A percentile compares a stretch with the other conserved stretches of the same genome.
These are phyloP conservation scores for Exophiala bonariae DNA, from an alignment of 2,329 filamentous ascomycete genomes.

Conservation along the genomic window DNA sequence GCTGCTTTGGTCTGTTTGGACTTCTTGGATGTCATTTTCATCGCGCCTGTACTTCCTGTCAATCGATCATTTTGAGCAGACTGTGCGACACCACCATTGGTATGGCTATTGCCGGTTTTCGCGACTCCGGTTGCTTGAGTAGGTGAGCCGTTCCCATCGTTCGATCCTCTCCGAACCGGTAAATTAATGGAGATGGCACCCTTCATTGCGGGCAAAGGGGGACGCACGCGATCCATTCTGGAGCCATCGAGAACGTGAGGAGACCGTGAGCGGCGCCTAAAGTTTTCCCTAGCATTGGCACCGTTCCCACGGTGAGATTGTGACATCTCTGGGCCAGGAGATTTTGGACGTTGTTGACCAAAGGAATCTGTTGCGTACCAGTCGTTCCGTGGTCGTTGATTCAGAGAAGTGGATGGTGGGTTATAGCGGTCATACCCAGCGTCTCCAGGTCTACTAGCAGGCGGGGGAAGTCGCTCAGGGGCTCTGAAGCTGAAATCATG, in stretches of 20 bases:
- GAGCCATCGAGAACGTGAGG: slow-evolving; percentile 12
- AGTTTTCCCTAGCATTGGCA: background rate
- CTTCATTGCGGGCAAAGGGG: slow-evolving; percentile 5
- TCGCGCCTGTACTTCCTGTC: background rate
- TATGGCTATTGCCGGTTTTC: background rate
- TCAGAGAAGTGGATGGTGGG: slow-evolving; percentile 2
- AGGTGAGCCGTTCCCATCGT: background rate
- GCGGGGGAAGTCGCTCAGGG: slow-evolving; percentile 6
- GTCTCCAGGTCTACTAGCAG: background rate
- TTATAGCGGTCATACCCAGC: slow-evolving; percentile 10
- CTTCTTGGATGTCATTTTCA: slow-evolving; percentile 16
- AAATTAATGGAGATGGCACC: slow-evolving; percentile 9
- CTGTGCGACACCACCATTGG: background rate
- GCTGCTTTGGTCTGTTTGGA: slow-evolving; percentile 13
- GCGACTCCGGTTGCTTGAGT: background rate
- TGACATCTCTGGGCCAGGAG: slow-evolving; percentile 4
- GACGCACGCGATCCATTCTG: slow-evolving; percentile 6
- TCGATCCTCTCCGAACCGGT: slow-evolving; percentile 15
- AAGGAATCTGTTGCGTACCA: slow-evolving; percentile 27
- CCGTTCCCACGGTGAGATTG: background rate
- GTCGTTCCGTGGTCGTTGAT: slow-evolving; percentile 9
- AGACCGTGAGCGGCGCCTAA: slow-evolving; percentile 11
- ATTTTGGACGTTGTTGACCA: slow-evolving; percentile 18
- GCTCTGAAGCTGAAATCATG: slow-evolving; percentile 11
- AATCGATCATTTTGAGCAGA: too few species aligned